Base-by-base conservation (phyloP, 106 monocot genomes). In the Agapanthus africanus region DNA sequence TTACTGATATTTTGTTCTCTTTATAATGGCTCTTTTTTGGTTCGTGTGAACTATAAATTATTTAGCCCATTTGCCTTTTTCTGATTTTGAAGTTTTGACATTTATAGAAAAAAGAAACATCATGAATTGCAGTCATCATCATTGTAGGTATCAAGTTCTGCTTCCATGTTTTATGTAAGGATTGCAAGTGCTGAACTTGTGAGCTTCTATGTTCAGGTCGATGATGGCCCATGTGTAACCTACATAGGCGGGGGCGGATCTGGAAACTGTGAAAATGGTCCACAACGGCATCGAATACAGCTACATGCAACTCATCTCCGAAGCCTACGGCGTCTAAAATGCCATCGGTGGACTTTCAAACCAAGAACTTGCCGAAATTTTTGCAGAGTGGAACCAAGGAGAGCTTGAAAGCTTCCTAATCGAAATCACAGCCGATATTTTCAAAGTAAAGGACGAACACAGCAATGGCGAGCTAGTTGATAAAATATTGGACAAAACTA, bases 381-480 rank as follows among this genome's bases (percentile, higher is more conserved):
- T 78, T 38, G 54, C 72, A 2, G 67, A 78, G 36, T 78, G 78
- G 78, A 78, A 78, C 59, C 33, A 34, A 2, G 78, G 78, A 2
- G 78, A 72, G 78, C 78, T 78, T 16, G 72, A 72, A 46, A 78
- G 78, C 33, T 78, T 78, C 72, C 65, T 78, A 7, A 73, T 78
- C 27, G 78, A 78, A 67, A 78, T 78, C 28, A 78, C 78, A 25
- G 78, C 78, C 13, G 72, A 73, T 34, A 78, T 78, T 33, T 73
- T 78, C 37, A 67, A 42, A 16, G 71, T 77, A 19, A 63, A 18
- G 28, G 77, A 77, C 25, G 71, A 77, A 39, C 65, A 77, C 4
- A 49, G 71, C 27, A 31, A 65, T 0, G 77, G 77, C 1, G 70
- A 77, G 54, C 47, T 77, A 3, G 77, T 77, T 7, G 77, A 77